Evolutionary conservation across 2,329 filamentous ascomycete genomes (phyloP).

Genomic region (Chaetomium sp.): DNA sequence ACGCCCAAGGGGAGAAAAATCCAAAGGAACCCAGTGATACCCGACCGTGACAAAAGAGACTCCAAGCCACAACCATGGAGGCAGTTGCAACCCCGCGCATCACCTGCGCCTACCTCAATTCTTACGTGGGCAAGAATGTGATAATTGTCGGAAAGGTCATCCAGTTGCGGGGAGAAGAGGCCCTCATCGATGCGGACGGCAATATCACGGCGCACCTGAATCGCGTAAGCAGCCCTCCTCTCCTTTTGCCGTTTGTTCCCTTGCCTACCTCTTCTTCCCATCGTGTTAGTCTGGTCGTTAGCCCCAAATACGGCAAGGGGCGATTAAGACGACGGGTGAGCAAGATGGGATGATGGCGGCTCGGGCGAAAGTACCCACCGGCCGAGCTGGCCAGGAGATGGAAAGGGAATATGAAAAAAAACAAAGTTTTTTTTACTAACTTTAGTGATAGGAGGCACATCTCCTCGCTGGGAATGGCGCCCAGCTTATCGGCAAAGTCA

Average conservation of each 20-base stretch:
- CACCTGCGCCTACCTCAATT: constrained; percentile 70
- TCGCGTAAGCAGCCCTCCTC: constrained; percentile 45
- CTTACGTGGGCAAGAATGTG: constrained; percentile 67
- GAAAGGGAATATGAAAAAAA: background rate
- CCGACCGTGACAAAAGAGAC: background rate
- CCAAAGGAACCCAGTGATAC: background rate
- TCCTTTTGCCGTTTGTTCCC: background rate
- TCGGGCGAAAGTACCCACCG: background rate
- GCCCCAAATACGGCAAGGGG: background rate
- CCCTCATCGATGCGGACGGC: constrained; percentile 74
- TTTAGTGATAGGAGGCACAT: constrained; percentile 51
- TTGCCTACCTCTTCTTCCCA: background rate
- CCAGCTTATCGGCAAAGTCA: constrained; percentile 76
- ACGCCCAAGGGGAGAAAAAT: background rate
- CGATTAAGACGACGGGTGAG: background rate
- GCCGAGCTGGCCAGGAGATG: background rate
- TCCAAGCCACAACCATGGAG: constrained; percentile 49
- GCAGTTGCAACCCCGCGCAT: constrained; percentile 71
- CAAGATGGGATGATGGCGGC: background rate
- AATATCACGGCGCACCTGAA: constrained; percentile 68
- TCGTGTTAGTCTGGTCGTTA: background rate
- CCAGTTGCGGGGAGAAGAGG: constrained; percentile 73
- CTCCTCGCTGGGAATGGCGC: constrained; percentile 62
- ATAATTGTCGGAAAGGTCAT: constrained; percentile 81
- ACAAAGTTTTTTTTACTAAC: background rate